Percentiles rank a stretch among this genome's conserved stretches.
phyloP scores from a whole-genome alignment of 140 eudicot genomes.

The Oenanthe javanica region DNA sequence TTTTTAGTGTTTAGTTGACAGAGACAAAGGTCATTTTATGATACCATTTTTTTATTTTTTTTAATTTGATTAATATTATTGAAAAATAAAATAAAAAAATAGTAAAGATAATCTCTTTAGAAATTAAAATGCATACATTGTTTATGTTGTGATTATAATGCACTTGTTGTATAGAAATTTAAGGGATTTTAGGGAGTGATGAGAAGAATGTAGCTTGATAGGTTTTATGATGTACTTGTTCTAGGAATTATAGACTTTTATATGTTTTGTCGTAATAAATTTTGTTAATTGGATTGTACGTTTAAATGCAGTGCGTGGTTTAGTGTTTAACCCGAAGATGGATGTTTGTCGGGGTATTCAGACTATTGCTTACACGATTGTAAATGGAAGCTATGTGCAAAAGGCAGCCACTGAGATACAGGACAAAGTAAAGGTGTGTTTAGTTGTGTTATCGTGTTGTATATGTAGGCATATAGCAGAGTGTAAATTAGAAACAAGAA shows the following conservation, averaged over 20 bases:
- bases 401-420: conserved; percentile 29
- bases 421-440: conserved; percentile 33
- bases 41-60: background rate
- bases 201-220: background rate
- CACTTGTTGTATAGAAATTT: background rate
- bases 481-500: background rate
- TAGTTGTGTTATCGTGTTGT: background rate
- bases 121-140: background rate
- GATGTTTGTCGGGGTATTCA: conserved; percentile 64
- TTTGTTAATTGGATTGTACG: conserved; percentile 11
- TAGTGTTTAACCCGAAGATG: conserved; percentile 24
- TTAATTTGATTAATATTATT: background rate
- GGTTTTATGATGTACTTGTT: background rate
- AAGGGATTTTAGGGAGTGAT: background rate
- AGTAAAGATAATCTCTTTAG: background rate
- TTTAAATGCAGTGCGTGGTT: conserved; percentile 29
- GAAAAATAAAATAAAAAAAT: background rate
- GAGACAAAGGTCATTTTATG: too few species aligned
- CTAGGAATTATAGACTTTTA: background rate
- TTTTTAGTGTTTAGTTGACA: background rate
- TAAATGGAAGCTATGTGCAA: conserved; percentile 64
- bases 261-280: background rate
- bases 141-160: background rate
- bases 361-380: conserved; percentile 59
- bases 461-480: background rate